Conservation (phyloP, 768 basidiomycete genomes). For the Pholiota conissans region DNA sequence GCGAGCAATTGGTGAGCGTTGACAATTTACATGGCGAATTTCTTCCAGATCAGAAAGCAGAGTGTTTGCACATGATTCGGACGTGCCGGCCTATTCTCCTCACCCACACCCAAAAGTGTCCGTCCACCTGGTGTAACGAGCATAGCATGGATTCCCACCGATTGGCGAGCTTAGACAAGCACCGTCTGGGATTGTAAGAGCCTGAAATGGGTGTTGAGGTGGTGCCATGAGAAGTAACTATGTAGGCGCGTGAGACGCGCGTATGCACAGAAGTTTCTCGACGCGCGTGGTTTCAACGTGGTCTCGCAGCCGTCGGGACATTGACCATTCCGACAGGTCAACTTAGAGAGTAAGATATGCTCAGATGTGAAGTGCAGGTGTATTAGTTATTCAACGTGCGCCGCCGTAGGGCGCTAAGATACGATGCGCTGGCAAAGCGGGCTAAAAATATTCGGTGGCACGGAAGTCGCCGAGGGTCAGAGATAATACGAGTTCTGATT, state of each 20-base stretch:
- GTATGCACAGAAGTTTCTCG: neutral
- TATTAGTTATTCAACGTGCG: neutral
- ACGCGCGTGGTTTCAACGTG: constrained; percentile 1
- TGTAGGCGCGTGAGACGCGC: neutral
- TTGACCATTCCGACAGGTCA: too few relatives aligned
- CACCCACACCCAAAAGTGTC: neutral
- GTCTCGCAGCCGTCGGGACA: neutral
- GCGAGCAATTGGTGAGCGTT: neutral
- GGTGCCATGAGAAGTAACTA: neutral
- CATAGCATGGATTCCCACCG: neutral
- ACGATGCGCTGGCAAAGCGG: neutral
- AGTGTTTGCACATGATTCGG: constrained; percentile 5
- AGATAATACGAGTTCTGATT: neutral
- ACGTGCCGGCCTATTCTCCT: neutral
- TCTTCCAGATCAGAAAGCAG: neutral
- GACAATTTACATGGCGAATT: neutral
- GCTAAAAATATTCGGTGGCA: neutral
- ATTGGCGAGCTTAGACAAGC: neutral
- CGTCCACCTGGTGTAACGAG: neutral
- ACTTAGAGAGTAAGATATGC: too few relatives aligned
- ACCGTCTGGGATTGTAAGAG: neutral
- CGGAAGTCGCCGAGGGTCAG: neutral
- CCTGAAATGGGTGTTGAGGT: neutral
- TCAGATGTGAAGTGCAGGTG: too few relatives aligned
- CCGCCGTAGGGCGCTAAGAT: neutral